Conservation (phyloP, 305 asterid genomes). For the Andrographis paniculata region DNA sequence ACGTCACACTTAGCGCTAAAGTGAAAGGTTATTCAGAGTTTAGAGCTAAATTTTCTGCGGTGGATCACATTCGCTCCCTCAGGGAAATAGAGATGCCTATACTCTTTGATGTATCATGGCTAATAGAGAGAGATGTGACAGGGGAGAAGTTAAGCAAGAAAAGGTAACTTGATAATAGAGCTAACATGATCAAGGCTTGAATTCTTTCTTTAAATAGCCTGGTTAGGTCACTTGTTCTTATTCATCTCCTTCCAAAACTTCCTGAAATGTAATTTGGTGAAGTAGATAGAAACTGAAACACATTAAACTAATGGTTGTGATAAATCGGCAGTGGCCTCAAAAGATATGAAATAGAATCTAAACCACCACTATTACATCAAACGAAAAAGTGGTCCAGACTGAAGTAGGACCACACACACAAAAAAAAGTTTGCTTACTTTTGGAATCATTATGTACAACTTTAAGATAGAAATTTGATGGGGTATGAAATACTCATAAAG, state of each 20-base stretch:
- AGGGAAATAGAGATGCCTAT: neutral
- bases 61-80: neutral
- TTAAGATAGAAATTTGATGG: neutral
- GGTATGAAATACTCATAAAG: neutral
- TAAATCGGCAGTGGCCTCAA: neutral
- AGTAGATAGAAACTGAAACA: neutral
- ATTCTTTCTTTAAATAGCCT: too few species aligned
- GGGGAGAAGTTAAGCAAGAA: too few species aligned
- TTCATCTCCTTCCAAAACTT: neutral
- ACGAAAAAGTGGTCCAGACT: neutral
- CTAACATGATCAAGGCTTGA: too few species aligned
- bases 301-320: neutral
- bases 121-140: too few species aligned
- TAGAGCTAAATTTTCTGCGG: neutral
- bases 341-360: neutral
- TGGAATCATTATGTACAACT: neutral
- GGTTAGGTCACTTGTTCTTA: too few species aligned
- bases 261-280: neutral
- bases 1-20: too few species aligned
- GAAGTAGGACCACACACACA: neutral
- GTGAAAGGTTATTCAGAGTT: too few species aligned
- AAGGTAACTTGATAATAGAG: too few species aligned
- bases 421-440: neutral
- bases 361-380: neutral
- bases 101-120: too few species aligned